phyloP scores from a whole-genome alignment of 2,329 filamentous ascomycete genomes.

The Ceratocystis albifundus region DNA sequence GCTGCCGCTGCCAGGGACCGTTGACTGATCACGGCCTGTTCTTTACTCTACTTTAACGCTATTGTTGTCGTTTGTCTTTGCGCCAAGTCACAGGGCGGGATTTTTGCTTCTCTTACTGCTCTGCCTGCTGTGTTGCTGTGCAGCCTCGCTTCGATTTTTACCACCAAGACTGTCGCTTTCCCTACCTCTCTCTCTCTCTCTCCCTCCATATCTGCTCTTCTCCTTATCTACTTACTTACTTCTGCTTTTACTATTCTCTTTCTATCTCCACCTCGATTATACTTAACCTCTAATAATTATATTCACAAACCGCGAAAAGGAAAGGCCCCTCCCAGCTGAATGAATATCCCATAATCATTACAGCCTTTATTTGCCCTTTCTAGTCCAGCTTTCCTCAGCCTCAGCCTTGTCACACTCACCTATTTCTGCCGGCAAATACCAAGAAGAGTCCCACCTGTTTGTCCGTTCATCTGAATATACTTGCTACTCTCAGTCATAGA shows the following conservation, averaged over 20 bases:
- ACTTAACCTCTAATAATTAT: background rate
- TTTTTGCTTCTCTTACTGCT: background rate
- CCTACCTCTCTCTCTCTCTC: too few species aligned
- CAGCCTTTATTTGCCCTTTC: background rate
- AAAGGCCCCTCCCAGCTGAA: background rate
- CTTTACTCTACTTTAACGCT: constrained; percentile 5
- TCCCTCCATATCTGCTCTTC: background rate
- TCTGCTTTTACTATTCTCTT: background rate
- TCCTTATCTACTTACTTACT: background rate
- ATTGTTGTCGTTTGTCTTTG: background rate
- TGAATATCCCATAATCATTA: background rate
- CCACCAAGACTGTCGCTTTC: background rate
- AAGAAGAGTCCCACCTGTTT: background rate
- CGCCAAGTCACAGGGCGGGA: background rate
- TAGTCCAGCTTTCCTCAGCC: constrained; percentile 5
- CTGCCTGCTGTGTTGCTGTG: background rate
- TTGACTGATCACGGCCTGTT: constrained; percentile 15
- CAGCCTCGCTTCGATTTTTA: background rate
- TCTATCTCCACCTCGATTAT: background rate
- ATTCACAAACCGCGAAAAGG: background rate
- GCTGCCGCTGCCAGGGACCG: constrained; percentile 21
- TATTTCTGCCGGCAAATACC: background rate
- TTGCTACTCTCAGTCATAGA: too few species aligned
- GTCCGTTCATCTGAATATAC: background rate
- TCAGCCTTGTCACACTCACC: constrained; percentile 4